Evolutionary conservation across 2,329 filamentous ascomycete genomes (phyloP).

Genomic region (Scedosporium aurantiacum): DNA sequence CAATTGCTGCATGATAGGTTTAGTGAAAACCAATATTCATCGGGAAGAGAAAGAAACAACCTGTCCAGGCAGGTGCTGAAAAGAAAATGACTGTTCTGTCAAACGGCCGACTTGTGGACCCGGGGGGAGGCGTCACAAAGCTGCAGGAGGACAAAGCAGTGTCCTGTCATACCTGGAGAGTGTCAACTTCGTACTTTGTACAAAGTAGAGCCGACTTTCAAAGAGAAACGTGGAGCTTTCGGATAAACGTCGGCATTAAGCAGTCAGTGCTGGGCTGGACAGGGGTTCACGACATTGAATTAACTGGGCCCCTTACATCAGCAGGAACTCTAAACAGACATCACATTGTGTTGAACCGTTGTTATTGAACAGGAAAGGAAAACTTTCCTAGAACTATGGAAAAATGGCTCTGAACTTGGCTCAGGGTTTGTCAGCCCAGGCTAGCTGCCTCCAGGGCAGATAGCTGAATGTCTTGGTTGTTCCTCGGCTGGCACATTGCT

Average conservation of each 20-base stretch:
- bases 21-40: neutral
- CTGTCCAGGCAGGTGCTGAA: conserved; percentile 3
- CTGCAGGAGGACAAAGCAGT: neutral
- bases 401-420: no score
- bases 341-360: no score
- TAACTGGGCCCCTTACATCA: no score
- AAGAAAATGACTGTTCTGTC: neutral
- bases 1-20: conserved; percentile 30
- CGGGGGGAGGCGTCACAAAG: neutral
- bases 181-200: neutral
- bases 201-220: neutral
- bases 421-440: no score
- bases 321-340: no score
- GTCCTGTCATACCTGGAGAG: neutral
- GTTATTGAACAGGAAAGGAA: no score
- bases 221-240: conserved; percentile 5
- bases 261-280: no score
- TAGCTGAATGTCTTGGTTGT: no score
- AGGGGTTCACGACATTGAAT: no score
- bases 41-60: neutral
- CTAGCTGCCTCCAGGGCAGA: no score
- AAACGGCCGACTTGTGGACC: neutral
- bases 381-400: no score
- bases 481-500: no score
- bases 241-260: neutral